phyloP scores from a whole-genome alignment of 805 yeast species.

The Metschnikowia similis region DNA sequence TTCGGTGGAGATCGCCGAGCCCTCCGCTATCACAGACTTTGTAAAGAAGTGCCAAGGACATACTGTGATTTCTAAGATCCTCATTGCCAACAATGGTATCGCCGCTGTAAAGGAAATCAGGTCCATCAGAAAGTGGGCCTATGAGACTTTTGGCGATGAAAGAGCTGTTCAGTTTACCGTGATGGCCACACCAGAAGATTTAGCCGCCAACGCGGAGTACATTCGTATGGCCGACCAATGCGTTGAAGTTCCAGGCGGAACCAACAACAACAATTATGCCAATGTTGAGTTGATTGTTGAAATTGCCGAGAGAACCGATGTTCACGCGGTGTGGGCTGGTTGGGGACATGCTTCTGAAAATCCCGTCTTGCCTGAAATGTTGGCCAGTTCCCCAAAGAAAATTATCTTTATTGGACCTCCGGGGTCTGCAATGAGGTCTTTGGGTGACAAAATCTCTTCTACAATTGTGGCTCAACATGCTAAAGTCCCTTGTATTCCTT shows the following conservation, averaged over 20 bases:
- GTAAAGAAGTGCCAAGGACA: constrained; percentile 88
- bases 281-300: constrained; percentile 97
- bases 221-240: constrained; percentile 99
- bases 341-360: constrained; percentile 99
- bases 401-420: constrained; percentile 98
- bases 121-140: constrained; percentile 97
- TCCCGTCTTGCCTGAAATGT: constrained; percentile 86
- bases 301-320: constrained; percentile 92
- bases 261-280: constrained; percentile 97
- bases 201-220: constrained; percentile 94
- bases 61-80: constrained; percentile 81
- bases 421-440: constrained; percentile 98
- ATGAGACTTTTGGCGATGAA: constrained; percentile 97
- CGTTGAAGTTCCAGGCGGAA: constrained; percentile 98
- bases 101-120: constrained; percentile 99
- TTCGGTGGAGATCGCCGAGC: constrained; percentile 70
- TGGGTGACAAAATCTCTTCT: constrained; percentile 96
- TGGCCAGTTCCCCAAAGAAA: constrained; percentile 88
- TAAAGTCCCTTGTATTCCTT: constrained; percentile 95
- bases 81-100: constrained; percentile 98
- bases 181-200: constrained; percentile 99
- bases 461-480: constrained; percentile 99
- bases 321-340: constrained; percentile 99
- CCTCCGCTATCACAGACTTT: constrained; percentile 76
- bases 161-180: constrained; percentile 90